A percentile compares a stretch with the other conserved stretches of the same genome.
phyloP scores from a whole-genome alignment of 106 monocot genomes.

The Alisma plantagoaquatica region DNA sequence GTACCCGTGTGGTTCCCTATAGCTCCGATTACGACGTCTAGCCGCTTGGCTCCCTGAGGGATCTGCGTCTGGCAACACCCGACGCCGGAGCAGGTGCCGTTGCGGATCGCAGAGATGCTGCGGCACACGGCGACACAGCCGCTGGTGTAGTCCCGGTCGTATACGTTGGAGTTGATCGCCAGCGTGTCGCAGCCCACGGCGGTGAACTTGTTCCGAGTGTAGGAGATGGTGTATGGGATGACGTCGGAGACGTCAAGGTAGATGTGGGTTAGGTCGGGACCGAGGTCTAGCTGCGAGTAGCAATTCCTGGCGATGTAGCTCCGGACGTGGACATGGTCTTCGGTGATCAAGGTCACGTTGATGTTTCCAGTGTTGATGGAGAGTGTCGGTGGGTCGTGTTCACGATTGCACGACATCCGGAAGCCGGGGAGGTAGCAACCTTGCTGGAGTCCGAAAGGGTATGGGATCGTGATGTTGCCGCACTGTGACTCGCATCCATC shows the following conservation, averaged over 20 bases:
- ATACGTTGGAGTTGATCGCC: conserved; percentile 10
- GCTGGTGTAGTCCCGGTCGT: background rate
- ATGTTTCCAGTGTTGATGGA: conserved; percentile 17
- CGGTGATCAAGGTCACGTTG: conserved; percentile 1
- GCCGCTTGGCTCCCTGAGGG: conserved; percentile 1
- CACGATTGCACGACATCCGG: conserved; percentile 29
- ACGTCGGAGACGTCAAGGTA: conserved; percentile 7
- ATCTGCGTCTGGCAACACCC: conserved; percentile 19
- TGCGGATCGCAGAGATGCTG: background rate
- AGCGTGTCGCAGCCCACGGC: conserved; percentile 45
- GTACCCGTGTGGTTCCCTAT: background rate
- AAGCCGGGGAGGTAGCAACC: conserved; percentile 31
- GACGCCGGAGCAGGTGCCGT: conserved; percentile 16
- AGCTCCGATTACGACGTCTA: background rate
- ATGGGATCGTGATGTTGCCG: conserved; percentile 40
- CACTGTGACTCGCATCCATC: conserved; percentile 12
- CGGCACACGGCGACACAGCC: conserved; percentile 12
- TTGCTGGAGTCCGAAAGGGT: conserved; percentile 37
- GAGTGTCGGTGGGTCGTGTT: conserved; percentile 15
- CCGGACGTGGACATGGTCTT: background rate
- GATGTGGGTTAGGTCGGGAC: background rate
- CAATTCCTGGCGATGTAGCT: conserved; percentile 16
- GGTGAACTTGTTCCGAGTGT: conserved; percentile 33
- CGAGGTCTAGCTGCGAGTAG: background rate
- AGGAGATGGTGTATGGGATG: conserved; percentile 29